A percentile compares a stretch with the other conserved stretches of the same genome.
Conservation (phyloP, 108 stramenopile genomes). For the Fragilariopsis cylindrus region DNA sequence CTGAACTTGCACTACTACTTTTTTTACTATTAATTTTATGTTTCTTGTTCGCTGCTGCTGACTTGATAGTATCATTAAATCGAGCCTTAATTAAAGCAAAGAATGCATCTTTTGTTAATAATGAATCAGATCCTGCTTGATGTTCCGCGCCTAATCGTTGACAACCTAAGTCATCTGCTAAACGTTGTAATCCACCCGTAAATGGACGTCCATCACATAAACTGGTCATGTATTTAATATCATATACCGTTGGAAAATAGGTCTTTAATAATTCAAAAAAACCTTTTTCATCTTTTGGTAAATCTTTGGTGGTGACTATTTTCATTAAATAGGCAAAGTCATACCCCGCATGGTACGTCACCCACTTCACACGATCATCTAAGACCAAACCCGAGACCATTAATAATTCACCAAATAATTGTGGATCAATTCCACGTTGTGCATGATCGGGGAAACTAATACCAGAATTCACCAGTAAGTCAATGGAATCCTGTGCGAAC, state of each 20-base stretch:
- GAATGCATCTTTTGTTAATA: slow-evolving; percentile 95
- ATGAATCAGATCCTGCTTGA: slow-evolving; percentile 97
- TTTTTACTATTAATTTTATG: neutral
- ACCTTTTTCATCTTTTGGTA: slow-evolving; percentile 79
- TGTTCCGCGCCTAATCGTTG: slow-evolving; percentile 97
- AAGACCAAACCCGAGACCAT: slow-evolving; percentile 97
- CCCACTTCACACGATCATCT: slow-evolving; percentile 95
- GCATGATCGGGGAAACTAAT: slow-evolving; percentile 96
- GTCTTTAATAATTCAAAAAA: slow-evolving; percentile 93
- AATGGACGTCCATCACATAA: slow-evolving; percentile 81
- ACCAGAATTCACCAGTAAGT: slow-evolving; percentile 91
- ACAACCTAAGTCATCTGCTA: slow-evolving; percentile 92
- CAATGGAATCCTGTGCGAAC: slow-evolving; percentile 99
- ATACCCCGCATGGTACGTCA: slow-evolving; percentile 97
- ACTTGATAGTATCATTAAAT: slow-evolving; percentile 42
- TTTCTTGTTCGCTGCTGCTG: slow-evolving; percentile 42
- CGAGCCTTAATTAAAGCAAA: slow-evolving; percentile 87
- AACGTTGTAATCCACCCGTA: slow-evolving; percentile 91
- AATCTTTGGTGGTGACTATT: slow-evolving; percentile 78
- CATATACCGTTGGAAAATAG: slow-evolving; percentile 98
- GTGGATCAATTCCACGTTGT: slow-evolving; percentile 91
- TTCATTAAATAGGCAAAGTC: slow-evolving; percentile 98
- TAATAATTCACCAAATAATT: slow-evolving; percentile 94
- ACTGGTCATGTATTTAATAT: slow-evolving; percentile 97
- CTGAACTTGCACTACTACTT: neutral